These are phyloP conservation scores for Saturnispora sanitii DNA, from an alignment of 805 yeast species.

Conservation along the genomic window DNA sequence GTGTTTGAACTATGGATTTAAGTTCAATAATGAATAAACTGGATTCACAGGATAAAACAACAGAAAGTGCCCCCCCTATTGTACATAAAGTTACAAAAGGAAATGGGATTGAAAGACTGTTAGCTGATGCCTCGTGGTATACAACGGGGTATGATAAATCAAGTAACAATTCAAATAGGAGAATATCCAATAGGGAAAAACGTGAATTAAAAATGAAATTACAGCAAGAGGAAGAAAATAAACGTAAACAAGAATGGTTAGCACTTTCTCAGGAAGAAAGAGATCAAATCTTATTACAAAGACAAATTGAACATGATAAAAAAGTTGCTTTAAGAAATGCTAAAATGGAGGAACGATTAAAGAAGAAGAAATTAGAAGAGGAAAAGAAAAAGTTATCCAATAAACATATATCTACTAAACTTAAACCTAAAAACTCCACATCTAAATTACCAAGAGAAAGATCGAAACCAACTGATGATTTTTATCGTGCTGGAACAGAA, in stretches of 20 bases:
- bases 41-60: too few relatives aligned
- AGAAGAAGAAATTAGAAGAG: background rate
- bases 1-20: too few relatives aligned
- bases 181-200: background rate
- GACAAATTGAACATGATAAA: background rate
- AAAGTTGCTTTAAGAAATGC: background rate
- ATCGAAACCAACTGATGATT: background rate
- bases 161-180: background rate
- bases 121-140: conserved; percentile 5
- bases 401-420: background rate
- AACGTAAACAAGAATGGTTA: background rate
- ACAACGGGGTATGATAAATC: background rate
- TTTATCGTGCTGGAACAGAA: conserved; percentile 4
- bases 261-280: background rate
- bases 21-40: too few relatives aligned
- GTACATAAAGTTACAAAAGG: too few relatives aligned
- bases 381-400: background rate
- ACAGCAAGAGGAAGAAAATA: background rate
- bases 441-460: background rate
- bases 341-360: background rate
- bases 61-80: too few relatives aligned
- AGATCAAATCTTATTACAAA: background rate
- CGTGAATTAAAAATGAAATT: background rate
- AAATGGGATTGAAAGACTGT: background rate
- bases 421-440: too few relatives aligned